These are phyloP conservation scores for Argentina anserina DNA, from an alignment of 306 rosid species.

Conservation along the genomic window DNA sequence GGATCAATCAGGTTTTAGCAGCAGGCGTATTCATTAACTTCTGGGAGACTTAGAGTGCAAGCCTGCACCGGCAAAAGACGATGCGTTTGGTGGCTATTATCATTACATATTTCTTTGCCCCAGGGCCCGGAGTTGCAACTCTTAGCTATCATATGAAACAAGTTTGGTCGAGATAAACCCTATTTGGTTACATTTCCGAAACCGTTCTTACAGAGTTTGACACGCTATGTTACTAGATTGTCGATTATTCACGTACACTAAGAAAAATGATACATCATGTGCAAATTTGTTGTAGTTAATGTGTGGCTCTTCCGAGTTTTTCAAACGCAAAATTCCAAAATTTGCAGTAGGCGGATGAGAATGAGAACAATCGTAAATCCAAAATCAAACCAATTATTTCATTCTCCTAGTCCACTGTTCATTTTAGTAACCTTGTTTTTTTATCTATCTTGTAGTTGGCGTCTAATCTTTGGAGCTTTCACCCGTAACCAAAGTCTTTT, in stretches of 20 bases:
- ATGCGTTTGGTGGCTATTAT: slow-evolving; percentile 45
- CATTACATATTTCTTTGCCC: slow-evolving; percentile 23
- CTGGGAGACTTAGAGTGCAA: slow-evolving; percentile 30
- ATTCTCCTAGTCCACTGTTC: neutral
- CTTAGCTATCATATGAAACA: neutral
- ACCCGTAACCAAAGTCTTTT: slow-evolving; percentile 14
- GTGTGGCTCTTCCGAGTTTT: neutral
- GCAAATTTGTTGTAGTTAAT: neutral
- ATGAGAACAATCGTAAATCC: neutral
- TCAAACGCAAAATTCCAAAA: neutral
- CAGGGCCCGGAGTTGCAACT: neutral
- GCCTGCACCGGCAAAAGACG: slow-evolving; percentile 28
- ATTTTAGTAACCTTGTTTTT: neutral
- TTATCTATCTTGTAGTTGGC: slow-evolving; percentile 2
- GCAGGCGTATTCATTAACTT: slow-evolving; percentile 31
- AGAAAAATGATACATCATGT: neutral
- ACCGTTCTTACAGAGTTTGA: neutral
- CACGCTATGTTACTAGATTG: neutral
- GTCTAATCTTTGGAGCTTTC: neutral
- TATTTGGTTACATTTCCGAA: neutral
- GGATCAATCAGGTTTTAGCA: slow-evolving; percentile 13
- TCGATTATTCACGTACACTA: neutral
- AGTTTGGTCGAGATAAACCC: neutral
- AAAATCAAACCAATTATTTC: neutral
- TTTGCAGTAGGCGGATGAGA: neutral